These are phyloP conservation scores for Xylaria digitata DNA, from an alignment of 2,329 filamentous ascomycete species.

Conservation along the genomic window DNA sequence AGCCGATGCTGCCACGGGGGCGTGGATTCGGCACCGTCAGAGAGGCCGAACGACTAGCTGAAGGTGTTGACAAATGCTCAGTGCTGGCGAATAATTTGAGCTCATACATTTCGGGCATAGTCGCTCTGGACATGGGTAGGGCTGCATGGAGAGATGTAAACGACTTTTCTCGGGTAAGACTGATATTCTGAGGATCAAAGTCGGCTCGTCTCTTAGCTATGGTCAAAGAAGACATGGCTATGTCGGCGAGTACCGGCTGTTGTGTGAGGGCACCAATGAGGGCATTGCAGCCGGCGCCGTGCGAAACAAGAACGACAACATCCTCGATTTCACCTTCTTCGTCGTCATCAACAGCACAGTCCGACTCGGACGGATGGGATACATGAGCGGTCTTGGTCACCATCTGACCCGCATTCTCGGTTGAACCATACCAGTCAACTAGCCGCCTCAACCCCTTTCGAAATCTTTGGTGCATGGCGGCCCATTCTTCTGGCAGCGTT, in stretches of 20 bases:
- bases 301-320: conserved; percentile 88
- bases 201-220: conserved; percentile 77
- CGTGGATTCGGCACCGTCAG: conserved; percentile 52
- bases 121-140: conserved; percentile 48
- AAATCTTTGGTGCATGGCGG: conserved; percentile 92
- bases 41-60: conserved; percentile 49
- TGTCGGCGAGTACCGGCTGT: conserved; percentile 89
- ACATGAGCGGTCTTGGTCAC: conserved; percentile 56
- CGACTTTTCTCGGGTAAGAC: conserved; percentile 39
- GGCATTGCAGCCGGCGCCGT: conserved; percentile 96
- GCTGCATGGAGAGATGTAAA: conserved; percentile 48
- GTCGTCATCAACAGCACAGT: conserved; percentile 51
- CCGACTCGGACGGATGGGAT: conserved; percentile 40
- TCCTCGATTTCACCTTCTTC: conserved; percentile 76
- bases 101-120: conserved; percentile 74
- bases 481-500: conserved; percentile 92
- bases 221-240: conserved; percentile 89
- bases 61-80: conserved; percentile 70
- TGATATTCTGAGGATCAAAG: conserved; percentile 53
- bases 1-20: conserved; percentile 54
- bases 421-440: conserved; percentile 82
- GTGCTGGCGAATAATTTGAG: conserved; percentile 79
- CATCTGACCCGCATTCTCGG: conserved; percentile 63
- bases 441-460: conserved; percentile 81
- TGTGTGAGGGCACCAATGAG: conserved; percentile 91